Evolutionary conservation across 176 grass and related monocot genomes (phyloP).

Genomic region (Cenchrus americanus): DNA sequence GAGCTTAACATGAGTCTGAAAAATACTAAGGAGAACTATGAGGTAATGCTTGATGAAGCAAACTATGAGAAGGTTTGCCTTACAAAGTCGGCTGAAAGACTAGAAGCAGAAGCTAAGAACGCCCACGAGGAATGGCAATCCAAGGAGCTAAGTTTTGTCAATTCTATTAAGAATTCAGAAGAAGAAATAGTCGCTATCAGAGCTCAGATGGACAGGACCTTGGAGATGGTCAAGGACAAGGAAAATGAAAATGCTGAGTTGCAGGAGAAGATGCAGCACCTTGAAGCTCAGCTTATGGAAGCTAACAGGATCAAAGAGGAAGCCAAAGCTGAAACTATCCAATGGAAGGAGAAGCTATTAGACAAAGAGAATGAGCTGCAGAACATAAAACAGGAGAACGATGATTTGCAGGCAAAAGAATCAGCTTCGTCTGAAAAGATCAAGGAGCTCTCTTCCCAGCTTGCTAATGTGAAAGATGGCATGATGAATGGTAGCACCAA

Average conservation of each 20-base stretch:
- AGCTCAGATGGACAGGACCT: constrained; percentile 54
- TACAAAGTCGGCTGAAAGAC: constrained; percentile 67
- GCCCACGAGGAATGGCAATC: constrained; percentile 62
- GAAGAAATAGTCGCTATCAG: constrained; percentile 58
- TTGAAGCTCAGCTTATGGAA: constrained; percentile 66
- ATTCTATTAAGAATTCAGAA: constrained; percentile 70
- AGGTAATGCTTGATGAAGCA: constrained; percentile 84
- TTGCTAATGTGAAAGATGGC: constrained; percentile 52
- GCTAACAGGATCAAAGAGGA: constrained; percentile 52
- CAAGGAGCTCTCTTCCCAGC: constrained; percentile 53
- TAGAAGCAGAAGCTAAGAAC: constrained; percentile 62
- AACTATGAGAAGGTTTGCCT: constrained; percentile 89
- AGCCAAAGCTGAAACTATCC: constrained; percentile 58
- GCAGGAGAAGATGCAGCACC: constrained; percentile 59
- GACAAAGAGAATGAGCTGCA: constrained; percentile 84
- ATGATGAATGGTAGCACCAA: constrained; percentile 43
- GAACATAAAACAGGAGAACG: constrained; percentile 69
- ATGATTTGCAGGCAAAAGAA: constrained; percentile 64
- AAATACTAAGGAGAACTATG: constrained; percentile 79
- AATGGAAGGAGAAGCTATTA: constrained; percentile 70
- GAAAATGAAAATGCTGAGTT: constrained; percentile 57
- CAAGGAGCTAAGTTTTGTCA: constrained; percentile 69
- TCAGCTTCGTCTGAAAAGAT: constrained; percentile 58
- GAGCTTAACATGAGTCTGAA: constrained; percentile 63
- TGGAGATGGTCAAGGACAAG: constrained; percentile 57